Evolutionary conservation across 2,329 filamentous ascomycete species (phyloP).

Genomic region (Dothiorella sarmentorum): DNA sequence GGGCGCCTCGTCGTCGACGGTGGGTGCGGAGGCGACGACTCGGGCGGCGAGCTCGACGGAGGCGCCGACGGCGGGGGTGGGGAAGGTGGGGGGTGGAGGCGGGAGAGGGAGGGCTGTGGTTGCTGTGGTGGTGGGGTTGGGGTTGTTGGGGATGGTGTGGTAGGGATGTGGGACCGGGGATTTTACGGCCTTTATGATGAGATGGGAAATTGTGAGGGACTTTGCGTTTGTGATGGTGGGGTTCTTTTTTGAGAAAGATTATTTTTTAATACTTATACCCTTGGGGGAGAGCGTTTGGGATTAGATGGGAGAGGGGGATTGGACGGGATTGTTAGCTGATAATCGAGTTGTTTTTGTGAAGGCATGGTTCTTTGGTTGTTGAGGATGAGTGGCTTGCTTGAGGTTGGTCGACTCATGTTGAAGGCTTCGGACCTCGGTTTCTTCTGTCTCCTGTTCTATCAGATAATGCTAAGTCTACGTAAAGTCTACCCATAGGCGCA

Average conservation of each 20-base stretch:
- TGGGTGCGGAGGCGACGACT: not conserved
- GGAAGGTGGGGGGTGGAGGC: not conserved
- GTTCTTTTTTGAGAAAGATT: no score
- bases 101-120: not conserved
- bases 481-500: no score
- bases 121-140: not conserved
- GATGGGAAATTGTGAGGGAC: no score
- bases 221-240: not conserved
- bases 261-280: constrained; percentile 1
- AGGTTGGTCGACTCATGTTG: no score
- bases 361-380: not conserved
- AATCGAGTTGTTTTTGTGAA: not conserved
- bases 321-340: not conserved
- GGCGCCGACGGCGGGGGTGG: not conserved
- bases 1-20: no score
- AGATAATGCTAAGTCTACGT: no score
- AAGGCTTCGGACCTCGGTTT: no score
- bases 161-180: not conserved
- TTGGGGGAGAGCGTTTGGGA: no score
- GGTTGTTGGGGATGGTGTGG: not conserved
- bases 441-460: no score
- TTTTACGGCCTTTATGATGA: not conserved
- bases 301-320: no score
- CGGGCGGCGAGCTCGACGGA: not conserved
- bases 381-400: no score